A percentile compares a stretch with the other conserved stretches of the same genome.
Evolutionary conservation across 192 early-diverging fungal genomes (phyloP).

Genomic region (Coemansia javaensis): DNA sequence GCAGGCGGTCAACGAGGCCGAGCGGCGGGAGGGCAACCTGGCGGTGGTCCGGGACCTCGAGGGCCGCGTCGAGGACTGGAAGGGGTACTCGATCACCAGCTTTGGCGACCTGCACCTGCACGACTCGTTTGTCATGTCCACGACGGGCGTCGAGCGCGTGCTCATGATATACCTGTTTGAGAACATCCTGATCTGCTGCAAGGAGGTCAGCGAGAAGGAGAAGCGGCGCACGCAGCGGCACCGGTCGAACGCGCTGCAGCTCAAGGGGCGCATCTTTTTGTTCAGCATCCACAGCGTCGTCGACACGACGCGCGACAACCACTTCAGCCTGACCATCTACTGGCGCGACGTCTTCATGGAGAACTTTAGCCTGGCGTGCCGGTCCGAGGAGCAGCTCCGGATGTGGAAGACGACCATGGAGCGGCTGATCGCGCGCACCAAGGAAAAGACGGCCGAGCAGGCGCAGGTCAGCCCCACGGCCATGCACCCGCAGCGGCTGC

Average conservation of each 20-base stretch:
- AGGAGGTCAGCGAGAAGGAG: conserved; percentile 72
- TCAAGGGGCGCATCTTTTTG: conserved; percentile 86
- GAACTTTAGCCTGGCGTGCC: conserved; percentile 81
- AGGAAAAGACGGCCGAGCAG: conserved; percentile 34
- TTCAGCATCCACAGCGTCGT: conserved; percentile 70
- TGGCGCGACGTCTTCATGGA: conserved; percentile 83
- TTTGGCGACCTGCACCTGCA: conserved; percentile 81
- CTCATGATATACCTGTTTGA: conserved; percentile 92
- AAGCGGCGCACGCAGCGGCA: conserved; percentile 52
- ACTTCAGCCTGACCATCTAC: conserved; percentile 64
- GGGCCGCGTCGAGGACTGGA: conserved; percentile 87
- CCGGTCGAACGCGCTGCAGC: conserved; percentile 53
- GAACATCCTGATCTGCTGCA: conserved; percentile 87
- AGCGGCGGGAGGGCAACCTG: conserved; percentile 84
- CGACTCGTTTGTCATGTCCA: conserved; percentile 82
- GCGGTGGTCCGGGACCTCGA: conserved; percentile 73
- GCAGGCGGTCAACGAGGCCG: conserved; percentile 85
- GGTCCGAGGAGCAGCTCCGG: conserved; percentile 88
- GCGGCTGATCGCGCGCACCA: conserved; percentile 58
- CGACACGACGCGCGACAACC: conserved; percentile 56
- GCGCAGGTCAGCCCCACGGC: conserved; percentile 5
- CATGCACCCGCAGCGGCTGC: conserved; percentile 8
- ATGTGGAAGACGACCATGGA: conserved; percentile 81
- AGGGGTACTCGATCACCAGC: conserved; percentile 67
- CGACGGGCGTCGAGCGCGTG: conserved; percentile 72